These are phyloP conservation scores for Draba incana DNA, from an alignment of 345 rosid species.

Conservation along the genomic window DNA sequence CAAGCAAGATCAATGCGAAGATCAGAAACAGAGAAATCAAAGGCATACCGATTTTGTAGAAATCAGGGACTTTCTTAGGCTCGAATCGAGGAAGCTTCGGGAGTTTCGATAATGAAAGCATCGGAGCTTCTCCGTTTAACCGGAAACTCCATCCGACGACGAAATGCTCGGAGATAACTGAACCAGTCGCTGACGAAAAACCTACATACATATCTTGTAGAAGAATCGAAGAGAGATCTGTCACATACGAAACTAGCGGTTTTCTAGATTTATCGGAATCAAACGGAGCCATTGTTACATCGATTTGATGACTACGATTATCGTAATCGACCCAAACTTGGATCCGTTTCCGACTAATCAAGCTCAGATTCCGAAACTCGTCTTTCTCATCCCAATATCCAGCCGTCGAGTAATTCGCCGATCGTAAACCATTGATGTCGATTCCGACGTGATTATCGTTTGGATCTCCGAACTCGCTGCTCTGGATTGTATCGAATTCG, in stretches of 20 bases:
- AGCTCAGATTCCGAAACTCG: slow-evolving; percentile 47
- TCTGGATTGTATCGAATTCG: slow-evolving; percentile 77
- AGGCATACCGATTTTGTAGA: slow-evolving; percentile 42
- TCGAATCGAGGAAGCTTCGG: slow-evolving; percentile 57
- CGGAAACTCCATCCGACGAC: slow-evolving; percentile 82
- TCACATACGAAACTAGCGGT: slow-evolving; percentile 60
- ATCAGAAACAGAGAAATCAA: slow-evolving; percentile 32
- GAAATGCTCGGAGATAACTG: slow-evolving; percentile 78
- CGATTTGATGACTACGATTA: slow-evolving; percentile 43
- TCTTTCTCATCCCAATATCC: slow-evolving; percentile 47
- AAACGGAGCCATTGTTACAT: slow-evolving; percentile 66
- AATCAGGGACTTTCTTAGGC: slow-evolving; percentile 29
- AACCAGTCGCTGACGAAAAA: slow-evolving; percentile 86
- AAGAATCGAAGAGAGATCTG: slow-evolving; percentile 63
- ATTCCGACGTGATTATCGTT: slow-evolving; percentile 85
- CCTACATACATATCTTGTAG: slow-evolving; percentile 78
- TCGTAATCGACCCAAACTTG: slow-evolving; percentile 89
- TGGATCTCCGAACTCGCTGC: slow-evolving; percentile 65
- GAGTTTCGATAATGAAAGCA: slow-evolving; percentile 59
- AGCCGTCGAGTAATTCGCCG: slow-evolving; percentile 57
- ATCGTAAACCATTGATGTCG: slow-evolving; percentile 61
- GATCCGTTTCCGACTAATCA: slow-evolving; percentile 58
- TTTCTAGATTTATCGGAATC: slow-evolving; percentile 56
- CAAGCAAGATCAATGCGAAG: slow-evolving; percentile 28
- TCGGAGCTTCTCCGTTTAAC: slow-evolving; percentile 58